phyloP scores from a whole-genome alignment of 2,329 filamentous ascomycete genomes.

The Botrytis porri region DNA sequence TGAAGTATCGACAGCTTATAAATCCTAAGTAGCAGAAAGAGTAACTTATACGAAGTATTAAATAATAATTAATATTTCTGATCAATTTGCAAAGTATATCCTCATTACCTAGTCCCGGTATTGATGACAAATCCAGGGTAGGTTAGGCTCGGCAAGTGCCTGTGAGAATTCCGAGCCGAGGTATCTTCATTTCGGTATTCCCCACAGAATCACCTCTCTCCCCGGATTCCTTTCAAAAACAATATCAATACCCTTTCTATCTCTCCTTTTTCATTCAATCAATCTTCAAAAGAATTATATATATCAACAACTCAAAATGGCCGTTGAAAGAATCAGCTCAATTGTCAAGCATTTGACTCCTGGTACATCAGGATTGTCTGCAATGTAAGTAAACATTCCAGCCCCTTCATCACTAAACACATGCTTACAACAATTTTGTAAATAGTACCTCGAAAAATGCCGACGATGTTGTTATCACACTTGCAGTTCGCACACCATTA shows the following conservation, averaged over 20 bases:
- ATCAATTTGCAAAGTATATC: not conserved
- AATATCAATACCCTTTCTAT: constrained; percentile 3
- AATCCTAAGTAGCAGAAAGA: not conserved
- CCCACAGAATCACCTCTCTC: not conserved
- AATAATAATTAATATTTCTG: not conserved
- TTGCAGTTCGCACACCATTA: constrained; percentile 84
- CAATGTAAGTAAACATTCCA: constrained; percentile 63
- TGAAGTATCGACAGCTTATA: too few species aligned
- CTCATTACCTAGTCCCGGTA: not conserved
- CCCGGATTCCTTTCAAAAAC: constrained; percentile 13
- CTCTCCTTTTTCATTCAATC: not conserved
- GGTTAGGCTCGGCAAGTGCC: not conserved
- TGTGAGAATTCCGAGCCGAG: constrained; percentile 2
- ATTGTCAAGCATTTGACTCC: constrained; percentile 85
- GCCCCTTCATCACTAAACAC: constrained; percentile 22
- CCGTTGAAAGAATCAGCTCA: constrained; percentile 79
- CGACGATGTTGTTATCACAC: constrained; percentile 94
- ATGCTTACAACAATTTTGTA: constrained; percentile 30
- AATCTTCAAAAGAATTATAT: not conserved
- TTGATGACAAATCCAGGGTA: not conserved
- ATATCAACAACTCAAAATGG: constrained; percentile 53
- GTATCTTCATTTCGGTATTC: constrained; percentile 2
- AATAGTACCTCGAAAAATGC: constrained; percentile 83
- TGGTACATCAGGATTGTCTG: constrained; percentile 64
- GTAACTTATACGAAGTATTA: too few species aligned